Evolutionary conservation across 148 eudicot genomes (phyloP), one percentile per base, ranked within the genome.

Genomic region (Arctostaphylos glauca): DNA sequence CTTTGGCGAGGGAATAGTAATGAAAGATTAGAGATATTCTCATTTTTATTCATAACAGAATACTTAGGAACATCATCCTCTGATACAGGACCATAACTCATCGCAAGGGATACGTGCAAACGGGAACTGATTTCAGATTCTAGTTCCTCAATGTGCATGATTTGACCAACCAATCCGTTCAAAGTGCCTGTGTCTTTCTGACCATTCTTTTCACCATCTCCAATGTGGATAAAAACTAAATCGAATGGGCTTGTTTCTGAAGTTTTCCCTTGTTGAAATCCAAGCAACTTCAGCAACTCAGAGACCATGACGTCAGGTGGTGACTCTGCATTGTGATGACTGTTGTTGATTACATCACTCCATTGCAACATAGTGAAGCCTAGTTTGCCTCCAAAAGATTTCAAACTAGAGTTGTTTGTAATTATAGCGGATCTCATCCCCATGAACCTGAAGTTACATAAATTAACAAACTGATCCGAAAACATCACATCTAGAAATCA

Each of bases 401-500:
- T 87, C 85, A 91, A 80, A 67, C 90, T 77, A 55, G 88, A 77
- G 85, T 83, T 87, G 78, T 86, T 76, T 31, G 99, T 88, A 56
- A 94, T 75, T 60, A 96, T 47, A 72, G 95, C 97, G 79, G 95
- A 93, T 88, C 81, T 93, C 95, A 96, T 92, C 64, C 98, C 98
- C 99, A 94, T 94, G 86, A 96, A 96, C 91, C 98, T 96, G 87
- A 83, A 87, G 78, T 83, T 81, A 73, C 38, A 73, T 74, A 81
- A 31, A 58, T 48, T 74, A 81, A 74, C 48, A 84, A 44, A 8
- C 60, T 56, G 23, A 81, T 38, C 38, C 73, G 48, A 80, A 44
- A 31, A 55, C 58, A 55, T 47, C 41, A 25, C 77, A 9, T n/a
- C 4, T 50, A 80, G 21, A 43, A 55, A 60, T 77, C 12, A 48